A percentile compares a stretch with the other conserved stretches of the same genome.
phyloP scores from a whole-genome alignment of 2,329 filamentous ascomycete genomes.

The Ophiostoma angusticollis region DNA sequence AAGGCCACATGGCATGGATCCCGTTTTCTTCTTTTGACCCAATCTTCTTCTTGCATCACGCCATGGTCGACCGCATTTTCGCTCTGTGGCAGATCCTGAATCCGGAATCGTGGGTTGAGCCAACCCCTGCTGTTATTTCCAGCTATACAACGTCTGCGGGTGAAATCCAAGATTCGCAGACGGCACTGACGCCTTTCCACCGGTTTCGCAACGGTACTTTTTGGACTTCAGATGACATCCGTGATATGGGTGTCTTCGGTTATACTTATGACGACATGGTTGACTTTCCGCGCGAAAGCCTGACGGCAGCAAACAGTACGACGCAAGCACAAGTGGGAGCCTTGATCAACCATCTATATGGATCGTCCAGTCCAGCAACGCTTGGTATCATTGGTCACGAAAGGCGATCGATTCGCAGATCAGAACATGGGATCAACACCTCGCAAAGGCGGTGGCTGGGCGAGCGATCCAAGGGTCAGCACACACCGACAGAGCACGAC shows the following conservation, averaged over 20 bases:
- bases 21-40: slow-evolving; percentile 69
- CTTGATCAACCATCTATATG: slow-evolving; percentile 50
- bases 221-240: slow-evolving; percentile 53
- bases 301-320: slow-evolving; percentile 19
- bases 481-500: background rate
- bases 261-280: slow-evolving; percentile 59
- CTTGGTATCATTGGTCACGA: slow-evolving; percentile 12
- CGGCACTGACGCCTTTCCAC: slow-evolving; percentile 56
- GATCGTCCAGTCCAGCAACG: slow-evolving; percentile 28
- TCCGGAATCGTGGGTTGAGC: slow-evolving; percentile 51
- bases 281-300: slow-evolving; percentile 16
- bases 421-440: background rate
- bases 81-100: slow-evolving; percentile 68
- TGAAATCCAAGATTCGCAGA: slow-evolving; percentile 39
- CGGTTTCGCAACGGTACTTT: slow-evolving; percentile 43
- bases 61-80: slow-evolving; percentile 61
- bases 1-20: slow-evolving; percentile 58
- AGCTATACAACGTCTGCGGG: slow-evolving; percentile 49
- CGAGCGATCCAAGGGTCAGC: background rate
- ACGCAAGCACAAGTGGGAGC: slow-evolving; percentile 30
- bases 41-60: slow-evolving; percentile 64
- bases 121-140: slow-evolving; percentile 38
- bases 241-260: slow-evolving; percentile 48
- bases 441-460: background rate
- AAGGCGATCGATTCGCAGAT: background rate